Percentiles rank a stretch among this genome's conserved stretches.
Conservation (phyloP, 2,329 filamentous ascomycete genomes). For the Fusarium coicis region DNA sequence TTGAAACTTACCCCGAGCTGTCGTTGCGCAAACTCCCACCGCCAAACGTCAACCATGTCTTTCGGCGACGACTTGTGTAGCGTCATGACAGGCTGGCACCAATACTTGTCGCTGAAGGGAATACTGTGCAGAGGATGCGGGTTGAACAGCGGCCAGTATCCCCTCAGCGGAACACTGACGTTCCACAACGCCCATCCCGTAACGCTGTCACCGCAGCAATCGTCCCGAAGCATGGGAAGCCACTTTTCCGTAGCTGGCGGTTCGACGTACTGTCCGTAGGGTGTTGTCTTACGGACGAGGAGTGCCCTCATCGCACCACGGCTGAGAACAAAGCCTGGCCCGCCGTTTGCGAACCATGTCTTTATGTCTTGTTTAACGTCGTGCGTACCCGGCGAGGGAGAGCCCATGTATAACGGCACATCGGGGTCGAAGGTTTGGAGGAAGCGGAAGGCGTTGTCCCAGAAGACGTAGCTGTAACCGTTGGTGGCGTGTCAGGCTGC, state of each 20-base stretch:
- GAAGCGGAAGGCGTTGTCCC: conserved; percentile 60
- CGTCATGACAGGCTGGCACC: conserved; percentile 62
- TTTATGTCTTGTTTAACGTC: conserved; percentile 46
- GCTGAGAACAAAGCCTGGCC: conserved; percentile 59
- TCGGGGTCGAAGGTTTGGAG: conserved; percentile 60
- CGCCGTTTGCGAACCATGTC: conserved; percentile 61
- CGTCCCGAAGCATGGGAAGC: conserved; percentile 54
- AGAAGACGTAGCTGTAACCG: conserved; percentile 42
- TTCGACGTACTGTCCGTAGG: conserved; percentile 53
- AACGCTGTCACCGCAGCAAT: conserved; percentile 65
- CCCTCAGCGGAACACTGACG: conserved; percentile 56
- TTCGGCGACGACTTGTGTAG: conserved; percentile 59
- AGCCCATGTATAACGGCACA: conserved; percentile 60
- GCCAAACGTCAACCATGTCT: conserved; percentile 61
- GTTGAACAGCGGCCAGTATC: conserved; percentile 62
- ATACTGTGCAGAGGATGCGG: conserved; percentile 62
- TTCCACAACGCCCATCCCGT: conserved; percentile 59
- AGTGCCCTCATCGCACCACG: conserved; percentile 57
- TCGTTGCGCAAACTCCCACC: conserved; percentile 54
- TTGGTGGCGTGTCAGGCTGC: background rate
- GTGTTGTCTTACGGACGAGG: conserved; percentile 46
- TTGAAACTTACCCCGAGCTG: conserved; percentile 45
- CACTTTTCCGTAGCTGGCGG: conserved; percentile 53
- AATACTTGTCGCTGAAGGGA: conserved; percentile 58
- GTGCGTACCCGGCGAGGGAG: conserved; percentile 55